Percentiles rank a stretch among this genome's conserved stretches.
Evolutionary conservation across 78 protist genomes (phyloP).

Genomic region (Chrysochromulina parva): DNA sequence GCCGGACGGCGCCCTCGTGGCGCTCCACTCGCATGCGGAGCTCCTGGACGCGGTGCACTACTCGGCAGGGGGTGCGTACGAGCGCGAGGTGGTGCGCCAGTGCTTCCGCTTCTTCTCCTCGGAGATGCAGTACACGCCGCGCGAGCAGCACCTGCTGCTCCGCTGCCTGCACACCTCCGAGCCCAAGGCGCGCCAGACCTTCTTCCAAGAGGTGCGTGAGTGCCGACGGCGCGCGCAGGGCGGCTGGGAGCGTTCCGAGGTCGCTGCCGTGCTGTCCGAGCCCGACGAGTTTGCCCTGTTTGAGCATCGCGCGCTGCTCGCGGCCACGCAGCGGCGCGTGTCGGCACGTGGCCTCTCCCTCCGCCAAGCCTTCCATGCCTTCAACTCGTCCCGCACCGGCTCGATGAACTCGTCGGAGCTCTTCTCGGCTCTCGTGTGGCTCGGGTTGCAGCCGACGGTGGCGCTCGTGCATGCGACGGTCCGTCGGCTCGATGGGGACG

Average conservation of each 20-base stretch:
- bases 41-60: not conserved
- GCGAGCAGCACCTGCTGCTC: slow-evolving; percentile 12
- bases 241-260: not conserved
- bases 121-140: not conserved
- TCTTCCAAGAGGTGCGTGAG: slow-evolving; percentile 5
- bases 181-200: slow-evolving; percentile 25
- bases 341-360: too few species aligned
- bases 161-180: slow-evolving; percentile 40
- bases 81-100: slow-evolving; percentile 9
- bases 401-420: not conserved
- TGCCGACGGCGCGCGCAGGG: slow-evolving; percentile 11
- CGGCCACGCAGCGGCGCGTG: too few species aligned
- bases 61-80: not conserved
- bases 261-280: not conserved
- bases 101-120: not conserved
- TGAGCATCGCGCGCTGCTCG: not conserved
- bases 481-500: not conserved
- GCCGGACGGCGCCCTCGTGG: not conserved
- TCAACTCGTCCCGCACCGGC: not conserved
- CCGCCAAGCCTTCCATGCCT: not conserved
- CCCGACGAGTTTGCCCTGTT: not conserved
- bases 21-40: not conserved
- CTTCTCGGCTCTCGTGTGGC: not conserved
- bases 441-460: not conserved
- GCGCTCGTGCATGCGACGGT: not conserved